Evolutionary conservation across 2,329 filamentous ascomycete species (phyloP).

Genomic region (Colletotrichum spaethianum): DNA sequence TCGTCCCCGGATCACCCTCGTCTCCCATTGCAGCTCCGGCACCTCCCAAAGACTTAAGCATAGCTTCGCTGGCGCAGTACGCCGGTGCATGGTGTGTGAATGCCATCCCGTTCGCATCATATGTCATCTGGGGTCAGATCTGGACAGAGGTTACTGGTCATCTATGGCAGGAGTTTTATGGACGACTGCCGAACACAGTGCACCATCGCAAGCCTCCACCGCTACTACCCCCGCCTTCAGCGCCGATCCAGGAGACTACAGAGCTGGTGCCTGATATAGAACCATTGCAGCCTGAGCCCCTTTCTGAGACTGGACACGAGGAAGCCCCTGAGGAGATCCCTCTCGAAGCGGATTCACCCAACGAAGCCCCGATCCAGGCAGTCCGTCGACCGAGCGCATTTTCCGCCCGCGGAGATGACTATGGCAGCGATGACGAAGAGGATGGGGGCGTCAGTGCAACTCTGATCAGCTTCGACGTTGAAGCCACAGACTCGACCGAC

Average conservation of each 20-base stretch:
- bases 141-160: slow-evolving; percentile 53
- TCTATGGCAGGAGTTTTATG: slow-evolving; percentile 57
- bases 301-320: slow-evolving; percentile 8
- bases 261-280: slow-evolving; percentile 26
- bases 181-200: slow-evolving; percentile 56
- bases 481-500: slow-evolving; percentile 68
- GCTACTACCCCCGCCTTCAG: slow-evolving; percentile 42
- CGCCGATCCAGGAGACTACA: slow-evolving; percentile 30
- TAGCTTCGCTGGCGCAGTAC: slow-evolving; percentile 60
- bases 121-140: slow-evolving; percentile 59
- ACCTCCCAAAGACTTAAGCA: slow-evolving; percentile 54
- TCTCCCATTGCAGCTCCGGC: slow-evolving; percentile 66
- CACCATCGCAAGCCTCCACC: slow-evolving; percentile 47
- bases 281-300: slow-evolving; percentile 3
- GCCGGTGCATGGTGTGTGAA: slow-evolving; percentile 57
- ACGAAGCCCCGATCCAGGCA: slow-evolving; percentile 49
- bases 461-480: slow-evolving; percentile 73
- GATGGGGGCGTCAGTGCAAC: slow-evolving; percentile 69
- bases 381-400: slow-evolving; percentile 62
- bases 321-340: background rate
- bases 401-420: slow-evolving; percentile 65
- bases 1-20: slow-evolving; percentile 66
- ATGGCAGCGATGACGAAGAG: slow-evolving; percentile 70
- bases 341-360: slow-evolving; percentile 5
- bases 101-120: slow-evolving; percentile 62